Evolutionary conservation across 73 alveolate species (phyloP).

Genomic region (Paramecium sexaurelia): DNA sequence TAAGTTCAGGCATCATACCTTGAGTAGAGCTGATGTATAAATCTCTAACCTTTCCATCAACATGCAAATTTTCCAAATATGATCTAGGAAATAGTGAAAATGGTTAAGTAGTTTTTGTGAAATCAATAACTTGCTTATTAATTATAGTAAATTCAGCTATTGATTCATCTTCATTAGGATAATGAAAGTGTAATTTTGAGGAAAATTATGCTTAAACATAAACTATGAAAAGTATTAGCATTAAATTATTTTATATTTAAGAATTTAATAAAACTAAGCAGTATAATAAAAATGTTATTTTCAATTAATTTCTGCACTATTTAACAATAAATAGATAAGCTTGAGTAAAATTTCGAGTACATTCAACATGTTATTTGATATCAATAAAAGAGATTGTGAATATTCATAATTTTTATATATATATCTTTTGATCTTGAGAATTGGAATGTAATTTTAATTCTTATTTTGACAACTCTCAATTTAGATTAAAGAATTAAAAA

Average conservation of each 20-base stretch:
- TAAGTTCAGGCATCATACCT: constrained; percentile 40
- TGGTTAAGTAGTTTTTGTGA: neutral
- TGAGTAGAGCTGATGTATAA: constrained; percentile 1
- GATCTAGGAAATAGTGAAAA: constrained; percentile 9
- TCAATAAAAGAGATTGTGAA: too few species aligned
- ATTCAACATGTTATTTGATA: too few species aligned
- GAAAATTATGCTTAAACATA: neutral
- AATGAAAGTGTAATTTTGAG: constrained; percentile 30
- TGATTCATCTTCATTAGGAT: constrained; percentile 5
- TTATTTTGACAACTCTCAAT: neutral
- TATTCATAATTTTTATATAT: too few species aligned
- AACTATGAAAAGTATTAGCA: neutral
- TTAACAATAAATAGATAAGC: too few species aligned
- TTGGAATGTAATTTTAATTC: neutral
- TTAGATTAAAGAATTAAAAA: neutral
- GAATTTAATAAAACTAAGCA: neutral
- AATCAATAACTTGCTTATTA: constrained; percentile 2
- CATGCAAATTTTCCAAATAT: constrained; percentile 32
- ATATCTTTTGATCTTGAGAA: too few species aligned
- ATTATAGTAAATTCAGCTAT: neutral
- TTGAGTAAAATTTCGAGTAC: too few species aligned
- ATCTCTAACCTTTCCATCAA: neutral
- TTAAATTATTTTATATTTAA: neutral
- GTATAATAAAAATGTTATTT: neutral
- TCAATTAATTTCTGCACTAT: neutral